These are phyloP conservation scores for Eimeria falciformis DNA, from an alignment of 169 alveolate genomes.

Conservation along the genomic window DNA sequence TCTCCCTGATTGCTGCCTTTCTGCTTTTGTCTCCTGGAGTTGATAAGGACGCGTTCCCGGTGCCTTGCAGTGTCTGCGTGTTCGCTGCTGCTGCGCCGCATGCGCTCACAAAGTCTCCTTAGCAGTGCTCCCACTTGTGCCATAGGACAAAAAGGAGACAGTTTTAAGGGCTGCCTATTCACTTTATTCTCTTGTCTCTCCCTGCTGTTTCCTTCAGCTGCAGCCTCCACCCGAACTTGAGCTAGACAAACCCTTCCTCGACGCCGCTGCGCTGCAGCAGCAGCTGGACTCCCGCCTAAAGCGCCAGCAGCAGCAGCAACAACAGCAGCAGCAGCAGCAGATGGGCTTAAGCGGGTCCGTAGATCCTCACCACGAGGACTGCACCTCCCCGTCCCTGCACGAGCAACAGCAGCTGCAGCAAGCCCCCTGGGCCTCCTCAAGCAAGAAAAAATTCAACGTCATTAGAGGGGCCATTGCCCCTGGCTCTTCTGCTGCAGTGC, in stretches of 20 bases:
- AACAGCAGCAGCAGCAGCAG: too few species aligned
- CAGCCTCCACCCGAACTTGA: slow-evolving; percentile 1
- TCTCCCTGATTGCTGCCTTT: background rate
- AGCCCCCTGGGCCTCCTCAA: background rate
- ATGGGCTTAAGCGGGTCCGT: too few species aligned
- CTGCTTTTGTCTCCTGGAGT: too few species aligned
- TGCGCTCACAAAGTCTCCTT: too few species aligned
- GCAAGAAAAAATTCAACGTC: background rate
- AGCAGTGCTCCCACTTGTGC: too few species aligned
- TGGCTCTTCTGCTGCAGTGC: background rate
- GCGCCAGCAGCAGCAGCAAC: background rate
- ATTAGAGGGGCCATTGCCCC: background rate
- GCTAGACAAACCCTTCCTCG: background rate
- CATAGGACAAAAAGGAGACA: too few species aligned
- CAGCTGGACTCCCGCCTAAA: background rate
- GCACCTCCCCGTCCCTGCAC: background rate
- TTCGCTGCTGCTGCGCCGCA: too few species aligned
- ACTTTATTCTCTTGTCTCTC: background rate
- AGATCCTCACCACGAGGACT: background rate
- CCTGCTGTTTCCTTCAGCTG: background rate
- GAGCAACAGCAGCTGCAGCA: background rate
- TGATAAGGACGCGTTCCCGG: too few species aligned
- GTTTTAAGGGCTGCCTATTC: too few species aligned
- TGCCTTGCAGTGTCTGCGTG: too few species aligned
- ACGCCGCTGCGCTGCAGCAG: slow-evolving; percentile 11